Percentiles rank a stretch among this genome's conserved stretches.
These are phyloP conservation scores for Metschnikowia kunwiensis DNA, from an alignment of 805 yeast species.

Conservation along the genomic window DNA sequence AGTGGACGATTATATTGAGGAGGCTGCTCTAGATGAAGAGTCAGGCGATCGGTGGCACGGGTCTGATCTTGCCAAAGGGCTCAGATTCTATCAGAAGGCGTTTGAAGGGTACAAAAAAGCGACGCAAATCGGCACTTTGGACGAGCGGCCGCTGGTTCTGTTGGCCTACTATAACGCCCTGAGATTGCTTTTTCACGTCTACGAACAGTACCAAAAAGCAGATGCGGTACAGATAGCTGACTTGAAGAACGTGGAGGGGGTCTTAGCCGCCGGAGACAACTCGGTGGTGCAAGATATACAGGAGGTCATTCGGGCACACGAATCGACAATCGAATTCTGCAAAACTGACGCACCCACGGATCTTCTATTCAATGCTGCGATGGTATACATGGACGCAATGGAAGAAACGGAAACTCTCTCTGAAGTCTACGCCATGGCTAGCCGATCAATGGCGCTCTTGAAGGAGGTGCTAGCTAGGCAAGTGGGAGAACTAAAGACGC, in stretches of 20 bases:
- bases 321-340: slow-evolving; percentile 30
- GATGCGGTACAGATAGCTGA: slow-evolving; percentile 30
- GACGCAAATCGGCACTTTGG: slow-evolving; percentile 18
- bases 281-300: slow-evolving; percentile 41
- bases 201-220: slow-evolving; percentile 45
- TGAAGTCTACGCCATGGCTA: neutral
- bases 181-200: slow-evolving; percentile 57
- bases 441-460: slow-evolving; percentile 20
- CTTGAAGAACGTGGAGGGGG: slow-evolving; percentile 34
- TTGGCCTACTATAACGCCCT: slow-evolving; percentile 51
- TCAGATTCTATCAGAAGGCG: slow-evolving; percentile 64
- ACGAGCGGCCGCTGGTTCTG: slow-evolving; percentile 3
- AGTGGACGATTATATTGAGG: slow-evolving; percentile 52
- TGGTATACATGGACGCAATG: slow-evolving; percentile 46
- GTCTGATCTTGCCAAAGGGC: slow-evolving; percentile 60
- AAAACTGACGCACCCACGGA: slow-evolving; percentile 25
- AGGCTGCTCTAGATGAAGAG: slow-evolving; percentile 62
- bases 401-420: slow-evolving; percentile 30
- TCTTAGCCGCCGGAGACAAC: slow-evolving; percentile 21
- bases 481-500: slow-evolving; percentile 1
- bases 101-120: slow-evolving; percentile 42
- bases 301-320: slow-evolving; percentile 38
- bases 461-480: slow-evolving; percentile 28
- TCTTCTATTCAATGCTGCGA: slow-evolving; percentile 44
- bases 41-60: slow-evolving; percentile 73